Evolutionary conservation across 2,329 filamentous ascomycete species (phyloP).

Genomic region (Colletotrichum lini): DNA sequence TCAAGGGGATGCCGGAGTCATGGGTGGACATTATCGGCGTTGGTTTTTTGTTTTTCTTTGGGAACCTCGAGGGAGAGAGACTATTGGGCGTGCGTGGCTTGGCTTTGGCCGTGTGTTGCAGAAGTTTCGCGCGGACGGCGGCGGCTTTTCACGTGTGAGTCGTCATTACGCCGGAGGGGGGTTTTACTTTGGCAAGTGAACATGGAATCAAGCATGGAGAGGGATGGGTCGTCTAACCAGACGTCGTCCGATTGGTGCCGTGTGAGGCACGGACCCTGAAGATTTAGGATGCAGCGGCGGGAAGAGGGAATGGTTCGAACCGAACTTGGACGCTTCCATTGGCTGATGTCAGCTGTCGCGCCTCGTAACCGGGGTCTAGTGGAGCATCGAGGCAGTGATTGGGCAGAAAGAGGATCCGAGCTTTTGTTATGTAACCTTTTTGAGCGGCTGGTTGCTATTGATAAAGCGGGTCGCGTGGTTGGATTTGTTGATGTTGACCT

Average conservation of each 20-base stretch:
- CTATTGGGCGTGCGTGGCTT: neutral
- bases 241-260: slow-evolving; percentile 31
- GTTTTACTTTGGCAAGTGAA: neutral
- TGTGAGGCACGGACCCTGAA: neutral
- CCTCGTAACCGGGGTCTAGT: neutral
- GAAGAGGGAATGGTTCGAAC: neutral
- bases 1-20: slow-evolving; percentile 63
- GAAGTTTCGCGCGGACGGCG: neutral
- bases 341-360: neutral
- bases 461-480: slow-evolving; percentile 15
- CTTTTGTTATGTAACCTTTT: neutral
- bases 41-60: no score
- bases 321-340: neutral
- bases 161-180: neutral
- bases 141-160: neutral
- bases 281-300: slow-evolving; percentile 3
- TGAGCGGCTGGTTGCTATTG: slow-evolving; percentile 15
- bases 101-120: neutral
- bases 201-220: neutral
- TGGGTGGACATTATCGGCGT: slow-evolving; percentile 61
- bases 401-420: neutral
- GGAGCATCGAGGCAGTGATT: neutral
- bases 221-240: slow-evolving; percentile 8
- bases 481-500: slow-evolving; percentile 19
- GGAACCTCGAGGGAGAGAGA: neutral